phyloP scores from a whole-genome alignment of 768 basidiomycete species.

The Dioszegia hungarica region DNA sequence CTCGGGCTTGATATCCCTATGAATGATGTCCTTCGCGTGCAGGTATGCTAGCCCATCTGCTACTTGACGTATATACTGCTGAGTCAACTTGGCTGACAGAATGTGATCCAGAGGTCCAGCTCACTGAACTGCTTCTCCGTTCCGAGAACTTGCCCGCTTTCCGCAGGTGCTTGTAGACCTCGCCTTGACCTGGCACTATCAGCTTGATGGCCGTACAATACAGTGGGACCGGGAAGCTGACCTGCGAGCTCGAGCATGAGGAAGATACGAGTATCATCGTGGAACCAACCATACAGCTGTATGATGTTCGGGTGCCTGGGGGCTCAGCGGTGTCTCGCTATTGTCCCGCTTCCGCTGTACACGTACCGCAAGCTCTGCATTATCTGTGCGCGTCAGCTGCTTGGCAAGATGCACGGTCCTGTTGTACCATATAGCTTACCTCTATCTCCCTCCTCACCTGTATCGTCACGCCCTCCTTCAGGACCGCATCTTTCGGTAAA shows the following conservation, averaged over 20 bases:
- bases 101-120: constrained; percentile 11
- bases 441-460: constrained; percentile 97
- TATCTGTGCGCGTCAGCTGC: constrained; percentile 22
- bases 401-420: too few species aligned
- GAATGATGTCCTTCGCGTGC: constrained; percentile 92
- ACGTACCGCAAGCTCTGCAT: constrained; percentile 37
- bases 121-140: constrained; percentile 63
- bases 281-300: constrained; percentile 93
- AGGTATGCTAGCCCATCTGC: constrained; percentile 88
- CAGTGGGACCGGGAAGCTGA: constrained; percentile 51
- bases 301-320: constrained; percentile 83
- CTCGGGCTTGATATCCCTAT: constrained; percentile 98
- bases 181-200: constrained; percentile 55
- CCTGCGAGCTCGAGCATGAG: constrained; percentile 98
- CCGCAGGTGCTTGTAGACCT: constrained; percentile 89
- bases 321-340: background rate
- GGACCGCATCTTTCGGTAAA: constrained; percentile 90
- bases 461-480: constrained; percentile 82
- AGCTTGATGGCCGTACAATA: background rate
- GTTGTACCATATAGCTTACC: constrained; percentile 52
- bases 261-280: constrained; percentile 94
- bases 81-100: background rate
- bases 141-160: constrained; percentile 84
- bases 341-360: background rate
- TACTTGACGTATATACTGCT: constrained; percentile 93